Percentiles rank a stretch among this genome's conserved stretches.
Evolutionary conservation across 352 stramenopile genomes (phyloP).

Genomic region (Phytophthora hybrid): DNA sequence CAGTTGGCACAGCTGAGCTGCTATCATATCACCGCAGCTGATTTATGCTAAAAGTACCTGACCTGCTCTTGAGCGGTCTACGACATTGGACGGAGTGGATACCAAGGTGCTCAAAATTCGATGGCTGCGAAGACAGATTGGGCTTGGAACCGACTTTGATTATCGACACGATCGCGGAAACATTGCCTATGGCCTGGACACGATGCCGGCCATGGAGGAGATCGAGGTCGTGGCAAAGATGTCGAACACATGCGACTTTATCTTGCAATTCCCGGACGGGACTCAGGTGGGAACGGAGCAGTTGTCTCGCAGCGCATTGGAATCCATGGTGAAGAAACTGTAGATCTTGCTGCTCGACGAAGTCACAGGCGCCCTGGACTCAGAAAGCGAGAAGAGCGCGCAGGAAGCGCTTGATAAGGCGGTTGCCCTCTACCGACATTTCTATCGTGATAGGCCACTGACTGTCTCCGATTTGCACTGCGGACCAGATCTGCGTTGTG

Average conservation of each 20-base stretch:
- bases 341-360: constrained; percentile 63
- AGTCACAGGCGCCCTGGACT: constrained; percentile 90
- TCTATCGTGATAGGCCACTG: constrained; percentile 90
- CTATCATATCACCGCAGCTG: no score
- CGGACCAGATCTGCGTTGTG: constrained; percentile 45
- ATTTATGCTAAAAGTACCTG: constrained; percentile 39
- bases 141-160: constrained; percentile 25
- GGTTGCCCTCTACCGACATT: constrained; percentile 51
- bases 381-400: constrained; percentile 77
- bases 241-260: constrained; percentile 52
- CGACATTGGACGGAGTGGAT: constrained; percentile 52
- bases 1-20: no score
- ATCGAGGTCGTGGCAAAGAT: constrained; percentile 64
- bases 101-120: constrained; percentile 46
- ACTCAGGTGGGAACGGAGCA: constrained; percentile 48
- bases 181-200: constrained; percentile 55
- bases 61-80: constrained; percentile 52
- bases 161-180: constrained; percentile 22
- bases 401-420: constrained; percentile 44
- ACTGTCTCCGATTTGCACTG: constrained; percentile 46
- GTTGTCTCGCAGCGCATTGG: constrained; percentile 50
- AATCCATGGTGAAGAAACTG: constrained; percentile 53
- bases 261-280: constrained; percentile 45
- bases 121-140: constrained; percentile 46
- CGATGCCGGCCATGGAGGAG: constrained; percentile 67